Conservation (phyloP, 2,329 filamentous ascomycete species). For the Clarireedia hainanense region DNA sequence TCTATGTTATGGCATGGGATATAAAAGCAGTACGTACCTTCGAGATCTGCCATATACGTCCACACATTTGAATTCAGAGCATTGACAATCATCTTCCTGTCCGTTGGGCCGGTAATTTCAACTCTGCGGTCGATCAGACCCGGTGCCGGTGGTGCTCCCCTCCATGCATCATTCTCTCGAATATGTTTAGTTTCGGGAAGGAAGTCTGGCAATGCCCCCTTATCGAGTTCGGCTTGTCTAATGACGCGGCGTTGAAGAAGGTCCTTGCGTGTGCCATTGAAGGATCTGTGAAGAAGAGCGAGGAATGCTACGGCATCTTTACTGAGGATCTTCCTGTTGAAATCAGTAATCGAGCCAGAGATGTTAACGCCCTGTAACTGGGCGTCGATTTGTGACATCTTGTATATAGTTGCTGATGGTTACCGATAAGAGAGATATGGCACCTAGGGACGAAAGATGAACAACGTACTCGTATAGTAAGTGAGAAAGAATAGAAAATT, state of each 20-base stretch:
- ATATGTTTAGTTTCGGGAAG: constrained; percentile 93
- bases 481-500: neutral
- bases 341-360: constrained; percentile 68
- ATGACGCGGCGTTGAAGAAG: constrained; percentile 79
- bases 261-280: constrained; percentile 81
- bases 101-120: constrained; percentile 95
- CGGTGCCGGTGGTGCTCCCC: constrained; percentile 81
- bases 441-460: neutral
- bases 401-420: neutral
- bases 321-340: constrained; percentile 83
- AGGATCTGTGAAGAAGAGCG: constrained; percentile 87
- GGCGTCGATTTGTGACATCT: constrained; percentile 62
- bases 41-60: constrained; percentile 99
- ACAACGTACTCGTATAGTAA: neutral
- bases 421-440: neutral
- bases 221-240: constrained; percentile 89
- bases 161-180: constrained; percentile 90
- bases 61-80: constrained; percentile 92
- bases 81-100: constrained; percentile 99
- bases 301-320: constrained; percentile 88
- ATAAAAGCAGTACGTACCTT: constrained; percentile 51
- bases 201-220: constrained; percentile 84
- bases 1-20: neutral
- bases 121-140: constrained; percentile 89
- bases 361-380: constrained; percentile 85